Conservation (phyloP, 164 flowering plant species). For the Macadamia tetraphylla region DNA sequence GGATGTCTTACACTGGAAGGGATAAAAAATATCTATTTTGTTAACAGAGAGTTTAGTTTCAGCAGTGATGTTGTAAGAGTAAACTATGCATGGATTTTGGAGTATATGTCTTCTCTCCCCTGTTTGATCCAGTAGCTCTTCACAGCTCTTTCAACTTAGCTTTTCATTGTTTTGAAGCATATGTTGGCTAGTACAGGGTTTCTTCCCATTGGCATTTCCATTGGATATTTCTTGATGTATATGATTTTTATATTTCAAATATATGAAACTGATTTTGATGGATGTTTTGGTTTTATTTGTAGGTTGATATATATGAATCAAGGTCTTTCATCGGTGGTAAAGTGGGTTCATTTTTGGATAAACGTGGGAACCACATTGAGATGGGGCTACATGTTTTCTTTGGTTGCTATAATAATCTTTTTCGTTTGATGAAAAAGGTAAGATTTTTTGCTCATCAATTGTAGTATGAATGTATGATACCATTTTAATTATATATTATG, state of each 20-base stretch:
- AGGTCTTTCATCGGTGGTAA: conserved; percentile 92
- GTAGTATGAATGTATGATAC: background rate
- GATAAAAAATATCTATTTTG: too few species aligned
- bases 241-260: background rate
- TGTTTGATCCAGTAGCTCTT: background rate
- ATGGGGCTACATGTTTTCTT: conserved; percentile 99
- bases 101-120: background rate
- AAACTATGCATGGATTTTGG: background rate
- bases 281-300: conserved; percentile 14
- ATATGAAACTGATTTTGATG: background rate
- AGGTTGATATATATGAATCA: conserved; percentile 98
- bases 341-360: conserved; percentile 95
- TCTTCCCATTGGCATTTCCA: background rate
- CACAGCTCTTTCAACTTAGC: background rate
- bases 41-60: too few species aligned
- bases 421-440: conserved; percentile 98
- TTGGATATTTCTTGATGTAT: conserved; percentile 3
- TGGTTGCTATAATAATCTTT: conserved; percentile 95
- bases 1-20: background rate
- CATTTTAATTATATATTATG: background rate
- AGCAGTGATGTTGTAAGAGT: too few species aligned
- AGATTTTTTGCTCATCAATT: background rate
- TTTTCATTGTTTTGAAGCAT: background rate
- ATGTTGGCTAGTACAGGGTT: background rate
- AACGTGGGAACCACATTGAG: conserved; percentile 87